These are phyloP conservation scores for Collybia nuda DNA, from an alignment of 768 basidiomycete species.

Conservation along the genomic window DNA sequence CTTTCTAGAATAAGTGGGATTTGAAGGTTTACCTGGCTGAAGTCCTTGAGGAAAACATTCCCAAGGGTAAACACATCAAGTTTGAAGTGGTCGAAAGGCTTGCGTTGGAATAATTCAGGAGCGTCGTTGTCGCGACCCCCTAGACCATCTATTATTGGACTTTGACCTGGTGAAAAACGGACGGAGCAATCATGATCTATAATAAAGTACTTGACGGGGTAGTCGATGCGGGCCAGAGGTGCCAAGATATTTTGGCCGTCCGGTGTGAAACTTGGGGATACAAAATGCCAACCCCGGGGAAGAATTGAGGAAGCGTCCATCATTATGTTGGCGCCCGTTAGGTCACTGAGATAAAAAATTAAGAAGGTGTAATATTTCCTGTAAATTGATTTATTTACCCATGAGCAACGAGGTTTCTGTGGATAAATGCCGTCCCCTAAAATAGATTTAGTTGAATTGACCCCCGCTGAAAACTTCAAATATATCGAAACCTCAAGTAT, in stretches of 20 bases:
- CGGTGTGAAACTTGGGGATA: constrained; percentile 23
- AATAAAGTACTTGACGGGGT: constrained; percentile 37
- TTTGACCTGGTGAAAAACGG: constrained; percentile 16
- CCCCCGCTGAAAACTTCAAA: neutral
- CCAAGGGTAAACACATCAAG: constrained; percentile 11
- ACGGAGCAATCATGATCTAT: constrained; percentile 32
- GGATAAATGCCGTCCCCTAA: constrained; percentile 29
- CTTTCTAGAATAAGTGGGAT: neutral
- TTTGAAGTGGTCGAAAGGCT: constrained; percentile 7
- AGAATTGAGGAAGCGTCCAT: constrained; percentile 32
- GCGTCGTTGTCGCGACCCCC: constrained; percentile 8
- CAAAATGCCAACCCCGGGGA: constrained; percentile 34
- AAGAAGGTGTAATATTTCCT: neutral
- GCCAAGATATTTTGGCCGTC: constrained; percentile 26
- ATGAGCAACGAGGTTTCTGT: constrained; percentile 29
- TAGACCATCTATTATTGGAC: constrained; percentile 5
- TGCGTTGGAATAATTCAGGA: neutral
- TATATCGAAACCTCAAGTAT: constrained; percentile 7
- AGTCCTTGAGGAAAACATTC: constrained; percentile 7
- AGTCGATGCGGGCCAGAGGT: constrained; percentile 28
- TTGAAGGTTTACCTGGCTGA: constrained; percentile 18
- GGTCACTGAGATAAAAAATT: constrained; percentile 16
- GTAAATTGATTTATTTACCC: constrained; percentile 14
- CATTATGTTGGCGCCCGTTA: constrained; percentile 34
- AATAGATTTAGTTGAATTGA: neutral